Evolutionary conservation across 1,284 basidiomycete genomes (phyloP), one percentile per base, ranked within the genome.

Genomic region (Xerocomus amazonicus): DNA sequence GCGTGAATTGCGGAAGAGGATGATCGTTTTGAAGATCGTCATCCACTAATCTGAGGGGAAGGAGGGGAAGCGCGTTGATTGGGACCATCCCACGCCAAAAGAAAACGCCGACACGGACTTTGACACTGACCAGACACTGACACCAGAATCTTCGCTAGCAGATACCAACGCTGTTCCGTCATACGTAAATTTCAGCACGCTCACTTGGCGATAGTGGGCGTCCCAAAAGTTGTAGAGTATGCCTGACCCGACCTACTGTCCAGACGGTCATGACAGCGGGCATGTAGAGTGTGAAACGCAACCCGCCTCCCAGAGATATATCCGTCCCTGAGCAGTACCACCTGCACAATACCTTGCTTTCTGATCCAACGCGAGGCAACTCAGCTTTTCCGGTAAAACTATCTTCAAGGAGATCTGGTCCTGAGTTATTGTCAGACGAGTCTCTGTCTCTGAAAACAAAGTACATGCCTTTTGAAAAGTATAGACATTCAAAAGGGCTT

Each of bases 151-250:
- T 52, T 95, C 89, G 36, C 91, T 92, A 9, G 87, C 92, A 17
- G 91, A 90, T 9, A 97, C 65, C 47, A 99, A 75, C 5, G 86
- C 83, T 19, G 80, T 79, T 32, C 88, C 87, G 61, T 97, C 94
- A 32, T 74, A 73, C 6, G 90, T 90, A 69, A 97, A 98, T 35
- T 79, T 80, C 3, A 98, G 72, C 4, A 89, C 84, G 50, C 83
- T 89, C 38, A 97, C 77, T 59, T 86, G 79, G 43, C 95, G 90
- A 70, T 97, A 99, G 69, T 98, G 96, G 8, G 93, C 95, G 57
- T 97, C 95, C 80, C 94, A 94, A 0, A 89, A 84, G 52, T 89
- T 83, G 69, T 89, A 88, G 40, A 99, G 75, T 37, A 92, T 84
- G 7, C 96, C 96, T 4, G 93, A 96, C 2, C 88, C 78, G 59